Evolutionary conservation across 257 asterid species (phyloP), one percentile per base, ranked within the genome.

Genomic region (Osmanthus fragrans): DNA sequence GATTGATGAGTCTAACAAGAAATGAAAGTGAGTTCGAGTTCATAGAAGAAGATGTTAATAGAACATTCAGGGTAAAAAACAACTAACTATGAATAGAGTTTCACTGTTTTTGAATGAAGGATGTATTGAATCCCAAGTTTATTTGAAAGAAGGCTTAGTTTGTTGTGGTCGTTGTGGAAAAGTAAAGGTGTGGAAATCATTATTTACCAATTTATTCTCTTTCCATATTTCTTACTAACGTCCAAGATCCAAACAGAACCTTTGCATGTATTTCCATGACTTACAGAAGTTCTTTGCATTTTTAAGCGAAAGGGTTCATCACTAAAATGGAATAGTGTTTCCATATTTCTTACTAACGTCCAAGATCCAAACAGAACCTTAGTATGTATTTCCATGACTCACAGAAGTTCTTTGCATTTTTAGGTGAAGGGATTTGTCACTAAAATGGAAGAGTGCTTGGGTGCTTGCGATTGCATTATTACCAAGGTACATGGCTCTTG

Each of bases 371-470:
- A 54, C 64, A 18, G 25, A 47, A 47, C 56, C 19, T 47, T 15
- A 47, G n/a, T 47, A 54, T 19, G 64, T 19, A 54, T 54, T 42
- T 33, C 39, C 23, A 36, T 15, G 1, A 6, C 80, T 82, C 36
- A 56, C 71, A 42, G 9, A 30, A 49, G 39, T 2, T 65, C 58
- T 54, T 34, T 77, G 82, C 18, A 27, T 79, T 83, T 75, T 7
- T 79, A 95, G 99, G 97, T 93, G 83, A 96, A 87, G 88, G 99
- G 99, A 15, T 96, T 96, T 82, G 94, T 93, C 80, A 90, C 92
- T 42, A 96, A 90, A 84, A 96, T 96, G 94, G 99, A 96, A 86
- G 97, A 92, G 71, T 88, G 92, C 85, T 93, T 96, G 99, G 98
- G 97, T 34, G 98, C 99, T 72, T 93, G 97, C 60, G 93, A 96